Percentiles rank a stretch among this genome's conserved stretches.
Evolutionary conservation across 306 rosid species (phyloP).

Genomic region (Malus asiatica): DNA sequence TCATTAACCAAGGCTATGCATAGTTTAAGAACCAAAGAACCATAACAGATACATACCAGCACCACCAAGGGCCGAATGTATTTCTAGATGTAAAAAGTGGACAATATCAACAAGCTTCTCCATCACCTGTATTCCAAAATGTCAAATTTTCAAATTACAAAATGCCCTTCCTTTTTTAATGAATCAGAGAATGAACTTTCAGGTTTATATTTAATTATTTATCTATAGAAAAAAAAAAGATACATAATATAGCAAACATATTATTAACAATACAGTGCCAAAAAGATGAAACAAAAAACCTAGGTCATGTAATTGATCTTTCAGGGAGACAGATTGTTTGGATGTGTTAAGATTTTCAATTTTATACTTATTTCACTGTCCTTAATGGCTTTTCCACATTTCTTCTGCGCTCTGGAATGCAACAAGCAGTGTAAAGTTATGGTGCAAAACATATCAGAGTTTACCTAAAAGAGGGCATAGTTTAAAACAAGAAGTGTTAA

Average conservation of each 20-base stretch:
- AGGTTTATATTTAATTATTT: not conserved
- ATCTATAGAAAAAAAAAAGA: not conserved
- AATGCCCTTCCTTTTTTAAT: not conserved
- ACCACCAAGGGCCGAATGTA: constrained; percentile 44
- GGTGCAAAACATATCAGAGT: not conserved
- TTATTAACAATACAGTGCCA: not conserved
- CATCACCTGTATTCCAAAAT: constrained; percentile 57
- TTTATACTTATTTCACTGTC: not conserved
- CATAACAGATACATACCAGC: constrained; percentile 38
- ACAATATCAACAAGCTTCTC: constrained; percentile 83
- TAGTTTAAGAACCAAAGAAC: not conserved
- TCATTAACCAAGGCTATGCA: not conserved
- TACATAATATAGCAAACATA: not conserved
- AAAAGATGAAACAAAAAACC: not conserved
- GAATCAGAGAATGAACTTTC: constrained; percentile 7
- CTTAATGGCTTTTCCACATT: not conserved
- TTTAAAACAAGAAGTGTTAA: not conserved
- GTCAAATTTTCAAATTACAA: constrained; percentile 10
- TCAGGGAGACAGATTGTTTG: not conserved
- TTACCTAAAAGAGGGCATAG: not conserved
- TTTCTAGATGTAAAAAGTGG: constrained; percentile 67
- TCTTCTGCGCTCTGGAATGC: not conserved
- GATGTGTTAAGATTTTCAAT: not conserved
- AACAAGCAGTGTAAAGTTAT: not conserved
- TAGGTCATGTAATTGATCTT: not conserved